Base-by-base conservation (phyloP, 2,329 filamentous ascomycete genomes). In the Sporothrix globosa region DNA sequence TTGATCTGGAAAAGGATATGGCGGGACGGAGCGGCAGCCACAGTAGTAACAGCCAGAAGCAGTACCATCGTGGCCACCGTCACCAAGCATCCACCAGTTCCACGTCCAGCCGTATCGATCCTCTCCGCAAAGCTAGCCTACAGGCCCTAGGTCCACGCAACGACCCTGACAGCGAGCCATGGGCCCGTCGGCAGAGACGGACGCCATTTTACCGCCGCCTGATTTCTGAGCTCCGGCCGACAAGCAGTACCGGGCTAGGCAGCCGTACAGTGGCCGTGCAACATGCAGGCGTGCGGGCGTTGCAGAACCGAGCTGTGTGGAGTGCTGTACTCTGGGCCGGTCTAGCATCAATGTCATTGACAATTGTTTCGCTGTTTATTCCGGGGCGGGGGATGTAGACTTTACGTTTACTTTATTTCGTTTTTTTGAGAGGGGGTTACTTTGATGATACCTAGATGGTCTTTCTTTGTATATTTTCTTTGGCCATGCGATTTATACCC, bases 111-210 rank as follows among this genome's bases (percentile, higher is more conserved):
- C 70, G 72, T 17, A 70, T 73, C 11, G 75, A 78, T 46, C 74
- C 75, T 6, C 69, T 77, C 65, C 70, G 74, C 50, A 79, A 77
- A 69, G 69, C 72, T 46, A 78, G 74, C 54, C 53, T 80, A 69
- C 78, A 80, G 72, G 72, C 76, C 0, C 76, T 82, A 46, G 81
- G 81, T 17, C 75, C 76, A 2, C 72, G 74, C 46, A 82, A 82
- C 71, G 73, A 76, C 27, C 78, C 75, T 39, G 72, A 73, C 17
- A 61, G 72, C n/a, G 79, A 80, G 73, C 54, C 75, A 2, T 81
- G 79, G 79, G 75, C 77, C 3, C 72, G 69, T 13, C 68, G 69
- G 34, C 79, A 80, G 65, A 66, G 70, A 21, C 67, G 71, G 61
- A 77, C 76, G 74, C 69, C 75, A 6, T n/a, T 77, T 10, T 69